Conservation (phyloP, 306 rosid genomes). For the Benincasa hispida region DNA sequence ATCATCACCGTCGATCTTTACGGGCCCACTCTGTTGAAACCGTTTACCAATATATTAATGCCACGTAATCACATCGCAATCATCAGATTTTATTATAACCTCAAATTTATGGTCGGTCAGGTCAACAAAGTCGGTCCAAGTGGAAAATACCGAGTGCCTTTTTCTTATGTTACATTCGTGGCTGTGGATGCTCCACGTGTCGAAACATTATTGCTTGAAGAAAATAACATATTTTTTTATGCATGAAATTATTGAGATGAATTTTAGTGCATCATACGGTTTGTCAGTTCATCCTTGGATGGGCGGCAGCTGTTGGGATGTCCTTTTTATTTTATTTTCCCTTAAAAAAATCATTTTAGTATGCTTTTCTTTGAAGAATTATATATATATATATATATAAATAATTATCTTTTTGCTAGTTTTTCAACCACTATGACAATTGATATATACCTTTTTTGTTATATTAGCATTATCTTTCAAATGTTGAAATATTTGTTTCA, state of each 20-base stretch:
- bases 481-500: too few relatives aligned
- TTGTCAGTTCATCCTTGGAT: not conserved
- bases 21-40: not conserved
- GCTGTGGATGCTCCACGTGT: not conserved
- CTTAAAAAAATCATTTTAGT: too few relatives aligned
- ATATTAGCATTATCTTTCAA: too few relatives aligned
- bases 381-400: too few relatives aligned
- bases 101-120: not conserved
- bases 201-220: not conserved
- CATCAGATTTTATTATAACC: not conserved
- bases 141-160: not conserved
- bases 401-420: too few relatives aligned
- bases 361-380: not conserved
- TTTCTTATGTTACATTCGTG: not conserved
- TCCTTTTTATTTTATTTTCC: too few relatives aligned
- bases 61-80: not conserved
- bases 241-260: not conserved
- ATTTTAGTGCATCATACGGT: not conserved
- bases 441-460: too few relatives aligned
- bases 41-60: not conserved
- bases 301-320: not conserved
- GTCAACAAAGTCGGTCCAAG: not conserved
- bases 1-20: not conserved
- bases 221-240: not conserved
- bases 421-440: too few relatives aligned